These are phyloP conservation scores for Davidsoniella virescens DNA, from an alignment of 2,329 filamentous ascomycete genomes.

Conservation along the genomic window DNA sequence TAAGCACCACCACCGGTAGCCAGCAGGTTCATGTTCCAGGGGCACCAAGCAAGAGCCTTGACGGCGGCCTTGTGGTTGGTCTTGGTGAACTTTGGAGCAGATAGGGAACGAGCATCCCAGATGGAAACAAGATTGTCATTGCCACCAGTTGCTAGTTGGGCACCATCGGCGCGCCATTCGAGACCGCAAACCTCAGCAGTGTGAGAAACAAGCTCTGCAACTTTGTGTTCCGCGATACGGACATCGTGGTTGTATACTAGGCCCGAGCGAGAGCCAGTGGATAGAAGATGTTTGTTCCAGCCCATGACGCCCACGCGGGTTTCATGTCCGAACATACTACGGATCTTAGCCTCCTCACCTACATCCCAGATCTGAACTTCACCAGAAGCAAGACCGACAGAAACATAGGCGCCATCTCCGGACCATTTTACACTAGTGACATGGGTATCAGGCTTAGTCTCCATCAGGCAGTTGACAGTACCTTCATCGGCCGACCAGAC, in stretches of 20 bases:
- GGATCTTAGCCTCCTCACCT: constrained; percentile 83
- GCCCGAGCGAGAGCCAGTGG: constrained; percentile 83
- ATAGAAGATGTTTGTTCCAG: constrained; percentile 97
- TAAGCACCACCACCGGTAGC: constrained; percentile 93
- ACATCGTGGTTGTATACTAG: constrained; percentile 98
- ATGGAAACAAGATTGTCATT: constrained; percentile 99
- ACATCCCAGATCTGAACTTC: constrained; percentile 99
- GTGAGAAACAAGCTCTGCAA: constrained; percentile 90
- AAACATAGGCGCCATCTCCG: constrained; percentile 87
- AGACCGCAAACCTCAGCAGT: constrained; percentile 96
- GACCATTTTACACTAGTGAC: constrained; percentile 99
- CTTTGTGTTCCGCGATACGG: constrained; percentile 92
- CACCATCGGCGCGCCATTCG: constrained; percentile 92
- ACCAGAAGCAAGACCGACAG: constrained; percentile 83
- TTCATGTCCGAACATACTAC: constrained; percentile 97
- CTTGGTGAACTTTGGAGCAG: constrained; percentile 96
- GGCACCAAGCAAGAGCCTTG: constrained; percentile 97
- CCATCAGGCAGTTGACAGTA: constrained; percentile 72
- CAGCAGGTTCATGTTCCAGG: constrained; percentile 94
- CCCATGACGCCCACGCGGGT: constrained; percentile 95
- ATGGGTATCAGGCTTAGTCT: constrained; percentile 81
- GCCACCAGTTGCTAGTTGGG: constrained; percentile 90
- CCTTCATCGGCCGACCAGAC: constrained; percentile 96
- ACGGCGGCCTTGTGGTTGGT: constrained; percentile 98
- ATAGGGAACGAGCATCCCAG: constrained; percentile 90